Evolutionary conservation across 2,329 filamentous ascomycete genomes (phyloP).

Genomic region (Fusarium decemcellulare): DNA sequence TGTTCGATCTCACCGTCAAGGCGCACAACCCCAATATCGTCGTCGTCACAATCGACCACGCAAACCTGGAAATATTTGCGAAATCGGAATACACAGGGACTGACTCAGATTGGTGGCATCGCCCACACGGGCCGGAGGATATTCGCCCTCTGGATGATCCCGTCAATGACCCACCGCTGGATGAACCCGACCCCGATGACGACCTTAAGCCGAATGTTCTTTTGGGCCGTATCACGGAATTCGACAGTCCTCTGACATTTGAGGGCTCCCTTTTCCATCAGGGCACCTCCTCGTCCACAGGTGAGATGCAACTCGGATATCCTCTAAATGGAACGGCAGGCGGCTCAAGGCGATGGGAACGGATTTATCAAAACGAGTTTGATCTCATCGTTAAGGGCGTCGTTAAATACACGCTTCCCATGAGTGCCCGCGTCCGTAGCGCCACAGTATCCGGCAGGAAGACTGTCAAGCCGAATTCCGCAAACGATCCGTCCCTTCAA

Average conservation of each 20-base stretch:
- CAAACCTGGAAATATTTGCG: constrained; percentile 94
- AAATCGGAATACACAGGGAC: constrained; percentile 91
- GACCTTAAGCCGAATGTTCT: constrained; percentile 82
- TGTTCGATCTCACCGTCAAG: constrained; percentile 90
- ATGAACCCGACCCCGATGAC: constrained; percentile 76
- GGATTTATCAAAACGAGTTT: constrained; percentile 91
- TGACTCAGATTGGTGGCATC: constrained; percentile 72
- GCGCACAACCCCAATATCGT: constrained; percentile 96
- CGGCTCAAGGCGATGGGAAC: constrained; percentile 90
- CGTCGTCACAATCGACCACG: constrained; percentile 85
- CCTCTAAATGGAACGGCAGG: constrained; percentile 93
- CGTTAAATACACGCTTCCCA: constrained; percentile 82
- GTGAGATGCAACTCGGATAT: constrained; percentile 84
- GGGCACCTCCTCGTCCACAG: constrained; percentile 78
- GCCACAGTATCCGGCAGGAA: constrained; percentile 72
- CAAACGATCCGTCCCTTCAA: constrained; percentile 72
- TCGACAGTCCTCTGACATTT: constrained; percentile 90
- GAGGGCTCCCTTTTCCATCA: constrained; percentile 91
- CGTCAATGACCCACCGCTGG: constrained; percentile 57
- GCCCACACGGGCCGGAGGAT: constrained; percentile 44
- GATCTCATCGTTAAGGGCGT: constrained; percentile 93
- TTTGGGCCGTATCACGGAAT: constrained; percentile 88
- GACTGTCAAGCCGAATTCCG: constrained; percentile 73
- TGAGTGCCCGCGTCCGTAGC: constrained; percentile 72
- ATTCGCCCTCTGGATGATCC: constrained; percentile 51